Conservation (phyloP, 306 rosid species). For the Prunus mira region DNA sequence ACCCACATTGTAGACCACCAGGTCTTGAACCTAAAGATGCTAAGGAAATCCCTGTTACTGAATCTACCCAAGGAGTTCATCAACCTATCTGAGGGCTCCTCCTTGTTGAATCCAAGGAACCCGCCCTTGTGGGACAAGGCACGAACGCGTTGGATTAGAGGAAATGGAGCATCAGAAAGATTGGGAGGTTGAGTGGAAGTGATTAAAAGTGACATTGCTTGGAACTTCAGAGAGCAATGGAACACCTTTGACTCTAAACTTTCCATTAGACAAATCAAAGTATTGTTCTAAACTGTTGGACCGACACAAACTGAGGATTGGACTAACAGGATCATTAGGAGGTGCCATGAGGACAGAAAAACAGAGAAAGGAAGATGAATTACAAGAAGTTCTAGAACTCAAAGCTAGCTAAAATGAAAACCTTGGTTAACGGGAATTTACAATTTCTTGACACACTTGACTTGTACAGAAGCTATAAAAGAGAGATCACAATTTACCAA, state of each 20-base stretch:
- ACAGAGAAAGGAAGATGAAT: neutral
- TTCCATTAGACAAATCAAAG: conserved; percentile 51
- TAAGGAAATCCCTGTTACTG: conserved; percentile 50
- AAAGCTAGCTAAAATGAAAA: neutral
- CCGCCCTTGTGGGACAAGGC: conserved; percentile 61
- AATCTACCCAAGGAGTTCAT: conserved; percentile 62
- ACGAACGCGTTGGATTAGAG: conserved; percentile 48
- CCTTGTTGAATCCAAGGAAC: conserved; percentile 59
- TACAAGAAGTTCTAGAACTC: neutral
- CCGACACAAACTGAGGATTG: neutral
- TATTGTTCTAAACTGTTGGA: conserved; percentile 23
- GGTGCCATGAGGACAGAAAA: conserved; percentile 54
- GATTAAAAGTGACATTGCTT: conserved; percentile 52
- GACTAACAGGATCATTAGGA: conserved; percentile 38
- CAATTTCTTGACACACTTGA: neutral
- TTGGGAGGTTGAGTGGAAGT: conserved; percentile 45
- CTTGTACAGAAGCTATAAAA: conserved; percentile 4
- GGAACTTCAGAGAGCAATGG: conserved; percentile 66
- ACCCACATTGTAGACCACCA: conserved; percentile 98
- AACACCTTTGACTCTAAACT: conserved; percentile 43
- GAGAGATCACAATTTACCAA: neutral
- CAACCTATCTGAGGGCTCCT: conserved; percentile 51
- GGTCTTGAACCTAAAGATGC: conserved; percentile 85
- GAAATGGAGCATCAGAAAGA: conserved; percentile 51
- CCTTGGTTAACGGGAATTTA: neutral